phyloP scores from a whole-genome alignment of 306 rosid species.

The Trichosanthes cucumerina region DNA sequence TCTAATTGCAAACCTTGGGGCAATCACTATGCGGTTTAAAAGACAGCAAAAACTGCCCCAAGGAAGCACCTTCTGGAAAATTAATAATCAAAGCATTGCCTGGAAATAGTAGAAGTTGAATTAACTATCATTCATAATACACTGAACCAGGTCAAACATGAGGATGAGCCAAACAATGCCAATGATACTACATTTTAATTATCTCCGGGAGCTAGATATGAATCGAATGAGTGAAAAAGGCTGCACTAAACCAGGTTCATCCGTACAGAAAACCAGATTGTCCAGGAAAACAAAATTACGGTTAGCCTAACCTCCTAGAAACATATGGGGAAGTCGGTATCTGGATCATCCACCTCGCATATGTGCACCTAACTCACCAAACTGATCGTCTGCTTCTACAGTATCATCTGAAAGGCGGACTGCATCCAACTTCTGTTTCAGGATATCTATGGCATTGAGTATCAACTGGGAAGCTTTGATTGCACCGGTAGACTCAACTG shows the following conservation, averaged over 20 bases:
- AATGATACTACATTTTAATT: background rate
- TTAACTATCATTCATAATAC: background rate
- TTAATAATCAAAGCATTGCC: background rate
- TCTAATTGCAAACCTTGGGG: background rate
- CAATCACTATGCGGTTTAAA: background rate
- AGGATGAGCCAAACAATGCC: background rate
- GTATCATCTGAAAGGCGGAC: slow-evolving; percentile 91
- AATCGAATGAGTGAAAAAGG: background rate
- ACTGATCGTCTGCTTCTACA: slow-evolving; percentile 86
- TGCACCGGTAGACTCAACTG: slow-evolving; percentile 90
- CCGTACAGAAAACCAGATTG: background rate
- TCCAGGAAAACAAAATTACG: background rate
- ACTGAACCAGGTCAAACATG: background rate
- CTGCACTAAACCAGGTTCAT: background rate
- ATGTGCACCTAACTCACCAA: slow-evolving; percentile 95
- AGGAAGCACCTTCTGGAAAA: background rate
- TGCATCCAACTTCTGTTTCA: slow-evolving; percentile 87
- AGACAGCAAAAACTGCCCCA: background rate
- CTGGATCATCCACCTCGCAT: slow-evolving; percentile 79
- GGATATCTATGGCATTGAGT: slow-evolving; percentile 83
- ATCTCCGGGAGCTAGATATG: background rate
- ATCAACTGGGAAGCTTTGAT: slow-evolving; percentile 75
- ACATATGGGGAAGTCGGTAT: background rate
- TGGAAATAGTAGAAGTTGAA: background rate
- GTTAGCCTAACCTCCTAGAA: slow-evolving; percentile 10